Evolutionary conservation across 305 asterid species (phyloP).

Genomic region (Fraxinus sp.): DNA sequence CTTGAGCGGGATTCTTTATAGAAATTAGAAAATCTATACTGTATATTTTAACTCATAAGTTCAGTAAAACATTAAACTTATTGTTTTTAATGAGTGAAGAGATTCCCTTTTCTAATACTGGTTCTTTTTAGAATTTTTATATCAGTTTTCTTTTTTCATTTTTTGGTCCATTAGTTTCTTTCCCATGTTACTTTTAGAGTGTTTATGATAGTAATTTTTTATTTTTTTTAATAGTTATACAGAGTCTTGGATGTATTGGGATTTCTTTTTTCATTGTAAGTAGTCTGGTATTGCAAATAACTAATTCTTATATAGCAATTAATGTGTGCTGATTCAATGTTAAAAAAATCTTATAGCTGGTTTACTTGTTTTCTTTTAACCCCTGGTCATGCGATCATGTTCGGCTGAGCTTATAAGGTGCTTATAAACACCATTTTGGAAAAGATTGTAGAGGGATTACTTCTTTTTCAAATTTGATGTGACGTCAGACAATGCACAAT

Average conservation of each 20-base stretch:
- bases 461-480: background rate
- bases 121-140: background rate
- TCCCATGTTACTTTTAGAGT: constrained; percentile 1
- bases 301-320: background rate
- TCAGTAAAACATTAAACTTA: constrained; percentile 18
- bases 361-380: background rate
- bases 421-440: background rate
- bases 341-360: background rate
- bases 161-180: background rate
- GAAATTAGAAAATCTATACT: constrained; percentile 21
- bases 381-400: background rate
- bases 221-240: background rate
- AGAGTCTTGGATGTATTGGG: background rate
- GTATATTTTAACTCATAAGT: constrained; percentile 11
- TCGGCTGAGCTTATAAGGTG: background rate
- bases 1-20: constrained; percentile 6
- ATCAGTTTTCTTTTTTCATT: background rate
- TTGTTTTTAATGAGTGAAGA: constrained; percentile 1
- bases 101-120: constrained; percentile 3
- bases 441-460: background rate
- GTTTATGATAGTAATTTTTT: background rate
- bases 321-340: background rate
- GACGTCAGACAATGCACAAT: background rate
- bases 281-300: constrained; percentile 12
- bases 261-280: background rate